phyloP scores from a whole-genome alignment of 2,329 filamentous ascomycete genomes.

The Didymella lethalis region DNA sequence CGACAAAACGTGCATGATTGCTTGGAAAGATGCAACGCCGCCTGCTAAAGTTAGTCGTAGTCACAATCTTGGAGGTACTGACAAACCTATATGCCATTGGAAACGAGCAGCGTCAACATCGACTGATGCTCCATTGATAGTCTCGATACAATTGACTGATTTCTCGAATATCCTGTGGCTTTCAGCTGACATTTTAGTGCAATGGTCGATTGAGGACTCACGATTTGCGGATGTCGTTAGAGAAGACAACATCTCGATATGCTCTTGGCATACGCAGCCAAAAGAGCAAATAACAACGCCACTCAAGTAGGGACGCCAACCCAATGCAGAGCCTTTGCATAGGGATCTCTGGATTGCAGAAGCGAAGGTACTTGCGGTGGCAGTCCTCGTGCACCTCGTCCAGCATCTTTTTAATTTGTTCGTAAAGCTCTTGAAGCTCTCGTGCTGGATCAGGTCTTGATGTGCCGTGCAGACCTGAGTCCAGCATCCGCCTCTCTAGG shows the following conservation, averaged over 20 bases:
- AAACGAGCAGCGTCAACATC: conserved; percentile 49
- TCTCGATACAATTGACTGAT: conserved; percentile 50
- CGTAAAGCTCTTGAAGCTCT: conserved; percentile 46
- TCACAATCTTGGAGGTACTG: neutral
- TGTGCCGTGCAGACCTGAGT: conserved; percentile 44
- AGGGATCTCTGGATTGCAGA: conserved; percentile 42
- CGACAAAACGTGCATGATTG: conserved; percentile 51
- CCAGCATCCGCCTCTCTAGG: conserved; percentile 48
- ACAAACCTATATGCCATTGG: conserved; percentile 50
- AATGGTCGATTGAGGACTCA: conserved; percentile 23
- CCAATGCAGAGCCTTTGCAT: conserved; percentile 45
- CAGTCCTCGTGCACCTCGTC: conserved; percentile 47
- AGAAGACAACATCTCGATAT: conserved; percentile 49
- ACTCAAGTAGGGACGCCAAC: conserved; percentile 46
- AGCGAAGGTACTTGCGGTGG: conserved; percentile 43
- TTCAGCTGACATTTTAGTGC: neutral
- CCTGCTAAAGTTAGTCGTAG: conserved; percentile 29
- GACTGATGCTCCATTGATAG: conserved; percentile 44
- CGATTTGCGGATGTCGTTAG: conserved; percentile 46
- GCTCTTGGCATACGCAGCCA: conserved; percentile 51
- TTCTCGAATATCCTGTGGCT: conserved; percentile 49
- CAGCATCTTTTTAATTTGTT: conserved; percentile 49
- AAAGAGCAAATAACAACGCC: conserved; percentile 50
- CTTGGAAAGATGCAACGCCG: conserved; percentile 47
- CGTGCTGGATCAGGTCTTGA: conserved; percentile 45